Evolutionary conservation across 2,329 filamentous ascomycete genomes (phyloP).

Genomic region (Alternaria consortialis): DNA sequence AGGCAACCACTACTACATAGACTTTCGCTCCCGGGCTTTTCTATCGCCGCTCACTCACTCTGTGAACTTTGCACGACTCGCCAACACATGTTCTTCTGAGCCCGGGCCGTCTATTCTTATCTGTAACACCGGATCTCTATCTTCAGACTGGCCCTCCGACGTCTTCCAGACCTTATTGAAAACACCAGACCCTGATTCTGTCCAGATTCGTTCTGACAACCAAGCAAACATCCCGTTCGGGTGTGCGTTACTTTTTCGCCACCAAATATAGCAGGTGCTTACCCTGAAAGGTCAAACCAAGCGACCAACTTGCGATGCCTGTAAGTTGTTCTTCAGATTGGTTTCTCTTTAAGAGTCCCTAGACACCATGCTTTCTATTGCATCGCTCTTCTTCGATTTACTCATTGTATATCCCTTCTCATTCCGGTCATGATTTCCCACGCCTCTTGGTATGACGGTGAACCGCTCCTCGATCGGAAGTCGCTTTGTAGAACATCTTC

Average conservation of each 20-base stretch:
- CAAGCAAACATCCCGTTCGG: constrained; percentile 16
- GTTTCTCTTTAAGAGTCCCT: constrained; percentile 16
- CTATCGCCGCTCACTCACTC: background rate
- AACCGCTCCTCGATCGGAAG: constrained; percentile 21
- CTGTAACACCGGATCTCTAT: constrained; percentile 36
- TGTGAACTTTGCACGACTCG: background rate
- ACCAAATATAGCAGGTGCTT: constrained; percentile 23
- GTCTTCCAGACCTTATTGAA: constrained; percentile 28
- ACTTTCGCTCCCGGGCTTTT: background rate
- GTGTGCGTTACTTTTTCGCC: constrained; percentile 13
- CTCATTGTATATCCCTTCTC: background rate
- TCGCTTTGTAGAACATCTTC: constrained; percentile 25
- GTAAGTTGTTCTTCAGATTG: constrained; percentile 31
- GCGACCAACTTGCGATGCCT: constrained; percentile 34
- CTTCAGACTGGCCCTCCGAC: constrained; percentile 13
- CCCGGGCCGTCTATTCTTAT: constrained; percentile 20
- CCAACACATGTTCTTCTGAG: constrained; percentile 1
- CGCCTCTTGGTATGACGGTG: constrained; percentile 10
- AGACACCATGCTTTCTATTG: constrained; percentile 2
- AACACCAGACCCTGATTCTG: constrained; percentile 17
- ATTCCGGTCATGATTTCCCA: constrained; percentile 22
- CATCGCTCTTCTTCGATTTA: background rate
- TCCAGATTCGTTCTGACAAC: constrained; percentile 6
- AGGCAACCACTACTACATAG: constrained; percentile 1
- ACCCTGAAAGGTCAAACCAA: constrained; percentile 9